A percentile compares a stretch with the other conserved stretches of the same genome.
These are phyloP conservation scores for Yamadazyma diospyri DNA, from an alignment of 1,139 yeast species.

Conservation along the genomic window DNA sequence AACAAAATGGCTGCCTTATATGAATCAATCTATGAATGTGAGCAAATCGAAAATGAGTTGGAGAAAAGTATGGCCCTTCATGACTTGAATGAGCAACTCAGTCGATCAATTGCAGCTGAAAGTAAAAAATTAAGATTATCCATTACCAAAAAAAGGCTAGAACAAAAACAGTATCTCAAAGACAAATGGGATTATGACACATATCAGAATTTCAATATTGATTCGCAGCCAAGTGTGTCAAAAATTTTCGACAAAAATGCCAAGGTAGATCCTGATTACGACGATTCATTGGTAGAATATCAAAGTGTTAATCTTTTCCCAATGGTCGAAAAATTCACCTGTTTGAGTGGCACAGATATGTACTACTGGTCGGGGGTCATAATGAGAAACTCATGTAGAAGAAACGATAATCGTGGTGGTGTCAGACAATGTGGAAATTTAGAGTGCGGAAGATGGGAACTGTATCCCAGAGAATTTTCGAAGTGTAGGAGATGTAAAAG, in stretches of 20 bases:
- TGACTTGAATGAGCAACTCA: constrained; percentile 32
- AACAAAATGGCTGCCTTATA: constrained; percentile 24
- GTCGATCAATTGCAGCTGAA: constrained; percentile 31
- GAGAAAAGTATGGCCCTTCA: constrained; percentile 43
- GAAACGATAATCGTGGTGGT: constrained; percentile 84
- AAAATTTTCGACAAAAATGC: not conserved
- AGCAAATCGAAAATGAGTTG: constrained; percentile 31
- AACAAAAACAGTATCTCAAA: constrained; percentile 29
- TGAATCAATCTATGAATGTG: constrained; percentile 35
- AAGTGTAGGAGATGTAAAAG: constrained; percentile 93
- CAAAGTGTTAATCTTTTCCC: constrained; percentile 75
- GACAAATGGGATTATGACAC: constrained; percentile 53
- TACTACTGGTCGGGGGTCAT: constrained; percentile 97
- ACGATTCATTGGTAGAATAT: constrained; percentile 48
- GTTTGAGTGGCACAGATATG: constrained; percentile 69
- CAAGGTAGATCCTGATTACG: constrained; percentile 36
- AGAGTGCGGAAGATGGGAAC: constrained; percentile 96
- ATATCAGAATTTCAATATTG: constrained; percentile 53
- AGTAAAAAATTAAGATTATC: constrained; percentile 29
- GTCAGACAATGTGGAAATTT: constrained; percentile 93
- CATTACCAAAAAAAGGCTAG: constrained; percentile 31
- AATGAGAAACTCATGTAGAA: constrained; percentile 91
- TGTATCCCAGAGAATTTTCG: constrained; percentile 84
- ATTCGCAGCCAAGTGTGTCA: constrained; percentile 24
- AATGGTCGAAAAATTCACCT: constrained; percentile 86